Percentiles rank a stretch among this genome's conserved stretches.
Conservation (phyloP, 192 early-diverging fungal species). For the Cladochytrium replicatum region DNA sequence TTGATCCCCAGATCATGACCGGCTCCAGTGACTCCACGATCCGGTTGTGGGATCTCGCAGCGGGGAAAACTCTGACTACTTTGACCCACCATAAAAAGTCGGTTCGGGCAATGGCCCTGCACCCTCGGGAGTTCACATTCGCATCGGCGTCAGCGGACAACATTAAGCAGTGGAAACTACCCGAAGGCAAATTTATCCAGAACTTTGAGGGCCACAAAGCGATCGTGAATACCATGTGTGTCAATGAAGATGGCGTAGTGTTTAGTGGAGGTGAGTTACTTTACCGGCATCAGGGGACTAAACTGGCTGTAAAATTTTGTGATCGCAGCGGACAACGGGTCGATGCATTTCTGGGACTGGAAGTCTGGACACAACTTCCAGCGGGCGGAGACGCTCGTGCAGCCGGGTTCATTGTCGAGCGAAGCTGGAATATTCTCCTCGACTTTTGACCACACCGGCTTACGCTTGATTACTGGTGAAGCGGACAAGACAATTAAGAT, state of each 20-base stretch:
- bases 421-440: slow-evolving; percentile 94
- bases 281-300: not conserved
- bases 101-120: slow-evolving; percentile 82
- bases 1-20: slow-evolving; percentile 94
- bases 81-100: slow-evolving; percentile 98
- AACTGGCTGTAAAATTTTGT: slow-evolving; percentile 2
- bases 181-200: slow-evolving; percentile 88
- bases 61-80: slow-evolving; percentile 85
- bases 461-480: slow-evolving; percentile 93
- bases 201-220: slow-evolving; percentile 78
- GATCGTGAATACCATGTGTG: slow-evolving; percentile 82
- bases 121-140: slow-evolving; percentile 91
- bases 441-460: slow-evolving; percentile 90
- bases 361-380: slow-evolving; percentile 95
- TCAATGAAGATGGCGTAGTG: slow-evolving; percentile 87
- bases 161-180: slow-evolving; percentile 97
- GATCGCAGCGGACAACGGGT: slow-evolving; percentile 78
- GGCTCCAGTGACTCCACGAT: slow-evolving; percentile 90
- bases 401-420: slow-evolving; percentile 91
- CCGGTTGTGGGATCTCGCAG: slow-evolving; percentile 91
- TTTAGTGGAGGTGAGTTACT: slow-evolving; percentile 72
- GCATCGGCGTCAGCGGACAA: slow-evolving; percentile 73
- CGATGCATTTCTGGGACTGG: slow-evolving; percentile 97
- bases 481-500: slow-evolving; percentile 99
- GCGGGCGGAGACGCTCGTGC: slow-evolving; percentile 69